Evolutionary conservation across 176 grass and related monocot species (phyloP).

Genomic region (Cenchrus purpureus): DNA sequence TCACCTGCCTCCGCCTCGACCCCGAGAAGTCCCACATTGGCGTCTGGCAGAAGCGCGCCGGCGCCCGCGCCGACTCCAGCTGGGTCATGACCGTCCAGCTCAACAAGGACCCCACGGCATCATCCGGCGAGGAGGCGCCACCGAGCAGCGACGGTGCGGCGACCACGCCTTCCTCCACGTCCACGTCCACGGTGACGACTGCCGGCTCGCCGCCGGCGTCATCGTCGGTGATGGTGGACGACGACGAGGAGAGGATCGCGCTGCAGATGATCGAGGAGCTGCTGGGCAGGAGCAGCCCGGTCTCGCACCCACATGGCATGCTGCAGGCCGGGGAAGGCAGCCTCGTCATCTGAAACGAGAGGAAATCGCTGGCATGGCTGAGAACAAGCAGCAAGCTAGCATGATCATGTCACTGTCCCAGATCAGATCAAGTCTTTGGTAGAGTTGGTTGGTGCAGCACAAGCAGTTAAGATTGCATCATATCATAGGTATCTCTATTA

Average conservation of each 20-base stretch:
- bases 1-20: slow-evolving; percentile 98
- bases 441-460: slow-evolving; percentile 61
- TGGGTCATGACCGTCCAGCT: slow-evolving; percentile 99
- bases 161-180: slow-evolving; percentile 31
- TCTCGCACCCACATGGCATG: slow-evolving; percentile 53
- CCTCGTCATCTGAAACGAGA: slow-evolving; percentile 57
- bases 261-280: slow-evolving; percentile 99
- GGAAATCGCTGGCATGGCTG: slow-evolving; percentile 21
- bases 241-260: slow-evolving; percentile 88
- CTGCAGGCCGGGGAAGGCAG: slow-evolving; percentile 48
- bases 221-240: slow-evolving; percentile 37
- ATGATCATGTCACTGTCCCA: slow-evolving; percentile 52
- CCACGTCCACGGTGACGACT: neutral
- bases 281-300: slow-evolving; percentile 64
- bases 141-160: neutral
- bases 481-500: slow-evolving; percentile 50
- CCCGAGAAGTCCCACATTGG: slow-evolving; percentile 98
- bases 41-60: slow-evolving; percentile 99
- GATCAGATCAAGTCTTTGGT: slow-evolving; percentile 47
- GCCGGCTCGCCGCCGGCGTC: slow-evolving; percentile 20
- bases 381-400: slow-evolving; percentile 2
- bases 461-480: slow-evolving; percentile 58
- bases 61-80: slow-evolving; percentile 83
- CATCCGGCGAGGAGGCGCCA: neutral
- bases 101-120: slow-evolving; percentile 39